A percentile compares a stretch with the other conserved stretches of the same genome.
phyloP scores from a whole-genome alignment of 208 protist species.

The Herpetomonas samuelpessoai region DNA sequence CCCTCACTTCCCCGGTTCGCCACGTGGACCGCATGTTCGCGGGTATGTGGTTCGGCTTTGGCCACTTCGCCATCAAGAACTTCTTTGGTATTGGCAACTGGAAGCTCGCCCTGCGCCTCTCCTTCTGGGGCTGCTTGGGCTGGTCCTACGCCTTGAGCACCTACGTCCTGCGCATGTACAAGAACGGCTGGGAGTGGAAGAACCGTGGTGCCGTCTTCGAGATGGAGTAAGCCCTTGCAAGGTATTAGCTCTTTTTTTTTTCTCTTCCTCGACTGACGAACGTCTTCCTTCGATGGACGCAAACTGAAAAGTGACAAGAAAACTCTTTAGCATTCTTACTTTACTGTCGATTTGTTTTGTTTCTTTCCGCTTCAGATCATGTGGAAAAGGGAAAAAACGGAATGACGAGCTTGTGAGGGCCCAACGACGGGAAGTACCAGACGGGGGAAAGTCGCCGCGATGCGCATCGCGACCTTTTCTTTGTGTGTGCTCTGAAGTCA shows the following conservation, averaged over 20 bases:
- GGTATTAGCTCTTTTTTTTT: conserved; percentile 2
- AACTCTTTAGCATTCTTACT: conserved; percentile 3
- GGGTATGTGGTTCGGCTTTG: conserved; percentile 80
- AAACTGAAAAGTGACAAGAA: conserved; percentile 11
- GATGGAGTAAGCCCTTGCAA: conserved; percentile 49
- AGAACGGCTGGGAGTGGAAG: conserved; percentile 89
- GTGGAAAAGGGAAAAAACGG: too few species aligned
- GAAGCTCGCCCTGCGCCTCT: conserved; percentile 59
- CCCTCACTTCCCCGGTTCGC: conserved; percentile 53
- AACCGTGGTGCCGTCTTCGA: conserved; percentile 81
- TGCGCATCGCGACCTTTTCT: too few species aligned
- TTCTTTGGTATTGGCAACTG: conserved; percentile 75
- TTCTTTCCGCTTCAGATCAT: conserved; percentile 1
- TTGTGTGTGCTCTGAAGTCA: background rate
- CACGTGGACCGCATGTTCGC: conserved; percentile 60
- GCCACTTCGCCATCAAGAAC: conserved; percentile 80
- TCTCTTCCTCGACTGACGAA: too few species aligned
- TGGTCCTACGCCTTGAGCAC: conserved; percentile 35
- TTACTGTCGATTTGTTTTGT: conserved; percentile 11
- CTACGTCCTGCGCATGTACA: conserved; percentile 77
- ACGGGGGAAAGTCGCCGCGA: too few species aligned
- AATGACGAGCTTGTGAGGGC: too few species aligned
- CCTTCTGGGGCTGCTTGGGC: conserved; percentile 50
- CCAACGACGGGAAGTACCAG: too few species aligned
- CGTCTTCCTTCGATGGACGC: too few species aligned